phyloP scores from a whole-genome alignment of 257 asterid genomes.

The Solanum paucissectum region DNA sequence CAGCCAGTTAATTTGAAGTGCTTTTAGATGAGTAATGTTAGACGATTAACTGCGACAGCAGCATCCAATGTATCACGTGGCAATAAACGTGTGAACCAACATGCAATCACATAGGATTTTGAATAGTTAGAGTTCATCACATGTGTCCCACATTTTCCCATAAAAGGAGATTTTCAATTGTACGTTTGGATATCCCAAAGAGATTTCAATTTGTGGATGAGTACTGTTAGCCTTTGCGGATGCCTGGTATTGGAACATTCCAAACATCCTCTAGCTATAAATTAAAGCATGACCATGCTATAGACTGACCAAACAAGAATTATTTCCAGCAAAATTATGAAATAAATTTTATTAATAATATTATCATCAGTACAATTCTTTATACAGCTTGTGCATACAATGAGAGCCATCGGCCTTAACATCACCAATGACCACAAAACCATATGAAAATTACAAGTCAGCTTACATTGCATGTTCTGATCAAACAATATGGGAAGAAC shows the following conservation, averaged over 20 bases:
- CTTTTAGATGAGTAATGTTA: not conserved
- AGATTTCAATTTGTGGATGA: not conserved
- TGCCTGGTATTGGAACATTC: not conserved
- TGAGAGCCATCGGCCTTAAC: constrained; percentile 9
- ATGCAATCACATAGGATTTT: not conserved
- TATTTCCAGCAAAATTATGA: not conserved
- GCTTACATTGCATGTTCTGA: constrained; percentile 47
- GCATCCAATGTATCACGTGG: not conserved
- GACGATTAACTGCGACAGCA: not conserved
- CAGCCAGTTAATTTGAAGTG: not conserved
- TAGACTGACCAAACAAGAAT: not conserved
- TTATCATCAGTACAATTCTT: constrained; percentile 31
- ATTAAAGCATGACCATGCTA: not conserved
- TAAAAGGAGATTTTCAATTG: not conserved
- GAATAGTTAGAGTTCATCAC: not conserved
- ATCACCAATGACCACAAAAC: constrained; percentile 22
- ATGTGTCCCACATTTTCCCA: not conserved
- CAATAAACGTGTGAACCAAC: not conserved
- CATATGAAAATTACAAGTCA: constrained; percentile 25
- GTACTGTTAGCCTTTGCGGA: not conserved
- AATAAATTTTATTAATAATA: constrained; percentile 3
- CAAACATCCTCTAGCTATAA: not conserved
- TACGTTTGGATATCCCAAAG: not conserved
- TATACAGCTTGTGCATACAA: constrained; percentile 17
- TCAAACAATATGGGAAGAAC: constrained; percentile 47